Evolutionary conservation across 768 basidiomycete genomes (phyloP).

Genomic region (Pholiota microspora): DNA sequence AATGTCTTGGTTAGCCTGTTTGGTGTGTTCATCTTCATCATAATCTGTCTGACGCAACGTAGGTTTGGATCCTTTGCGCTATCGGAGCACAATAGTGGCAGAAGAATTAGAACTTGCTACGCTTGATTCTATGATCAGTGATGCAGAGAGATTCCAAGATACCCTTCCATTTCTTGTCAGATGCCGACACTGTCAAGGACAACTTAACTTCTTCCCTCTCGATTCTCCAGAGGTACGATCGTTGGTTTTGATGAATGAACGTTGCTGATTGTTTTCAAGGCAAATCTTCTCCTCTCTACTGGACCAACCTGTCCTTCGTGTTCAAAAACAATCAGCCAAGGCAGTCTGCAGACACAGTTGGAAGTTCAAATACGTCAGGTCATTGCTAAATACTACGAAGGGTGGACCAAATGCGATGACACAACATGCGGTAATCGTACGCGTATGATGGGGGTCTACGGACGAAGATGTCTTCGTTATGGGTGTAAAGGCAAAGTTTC

Average conservation of each 20-base stretch:
- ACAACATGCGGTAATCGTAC: conserved; percentile 79
- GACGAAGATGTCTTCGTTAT: conserved; percentile 69
- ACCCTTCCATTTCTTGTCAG: conserved; percentile 67
- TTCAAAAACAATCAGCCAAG: conserved; percentile 42
- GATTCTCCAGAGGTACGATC: conserved; percentile 53
- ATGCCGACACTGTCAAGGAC: conserved; percentile 72
- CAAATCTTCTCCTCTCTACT: conserved; percentile 58
- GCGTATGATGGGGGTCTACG: conserved; percentile 94
- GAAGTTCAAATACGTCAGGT: conserved; percentile 80
- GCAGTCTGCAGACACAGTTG: conserved; percentile 79
- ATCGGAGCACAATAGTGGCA: conserved; percentile 30
- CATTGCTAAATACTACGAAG: conserved; percentile 83
- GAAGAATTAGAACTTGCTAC: conserved; percentile 73
- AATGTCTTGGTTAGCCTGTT: conserved; percentile 79
- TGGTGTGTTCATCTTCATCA: conserved; percentile 14
- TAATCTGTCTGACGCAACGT: conserved; percentile 51
- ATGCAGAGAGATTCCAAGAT: conserved; percentile 83
- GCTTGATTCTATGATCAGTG: conserved; percentile 87
- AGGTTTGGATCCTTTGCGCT: conserved; percentile 33
- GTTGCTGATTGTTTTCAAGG: conserved; percentile 35
- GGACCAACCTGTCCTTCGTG: conserved; percentile 79
- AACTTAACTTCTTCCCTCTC: conserved; percentile 56
- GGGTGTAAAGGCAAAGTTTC: conserved; percentile 70
- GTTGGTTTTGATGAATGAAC: background rate
- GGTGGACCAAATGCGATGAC: conserved; percentile 88